Evolutionary conservation across 768 basidiomycete species (phyloP).

Genomic region (Boletellus ananas): DNA sequence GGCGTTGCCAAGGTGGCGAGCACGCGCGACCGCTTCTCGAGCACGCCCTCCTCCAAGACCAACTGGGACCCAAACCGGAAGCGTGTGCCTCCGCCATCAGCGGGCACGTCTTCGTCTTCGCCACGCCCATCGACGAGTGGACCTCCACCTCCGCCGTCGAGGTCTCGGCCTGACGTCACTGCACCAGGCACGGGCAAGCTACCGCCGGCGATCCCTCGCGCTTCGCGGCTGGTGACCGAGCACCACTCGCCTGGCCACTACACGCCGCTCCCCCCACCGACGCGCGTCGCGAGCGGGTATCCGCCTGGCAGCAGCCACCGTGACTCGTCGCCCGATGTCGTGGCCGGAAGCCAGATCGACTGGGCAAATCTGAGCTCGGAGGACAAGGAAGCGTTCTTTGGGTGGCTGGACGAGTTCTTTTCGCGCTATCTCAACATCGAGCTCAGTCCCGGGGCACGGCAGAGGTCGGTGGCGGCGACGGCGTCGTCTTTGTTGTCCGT

Average conservation of each 20-base stretch:
- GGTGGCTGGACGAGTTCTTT: constrained; percentile 82
- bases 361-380: constrained; percentile 65
- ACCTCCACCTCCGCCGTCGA: constrained; percentile 36
- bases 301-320: constrained; percentile 9
- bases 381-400: constrained; percentile 72
- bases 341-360: constrained; percentile 40
- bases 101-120: not conserved
- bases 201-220: constrained; percentile 11
- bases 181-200: constrained; percentile 7
- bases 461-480: not conserved
- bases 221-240: constrained; percentile 10
- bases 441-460: constrained; percentile 12
- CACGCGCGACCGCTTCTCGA: constrained; percentile 54
- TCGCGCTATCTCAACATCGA: constrained; percentile 38
- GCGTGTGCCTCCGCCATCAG: constrained; percentile 43
- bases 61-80: constrained; percentile 61
- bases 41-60: constrained; percentile 55
- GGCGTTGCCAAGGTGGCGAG: constrained; percentile 48
- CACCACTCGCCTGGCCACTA: too few relatives aligned
- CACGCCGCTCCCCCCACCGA: constrained; percentile 26
- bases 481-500: too few relatives aligned
- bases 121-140: constrained; percentile 9
- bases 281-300: constrained; percentile 25
- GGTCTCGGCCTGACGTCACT: constrained; percentile 15
- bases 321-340: not conserved